Percentiles rank a stretch among this genome's conserved stretches.
These are phyloP conservation scores for Blastomyces gilchristii DNA, from an alignment of 2,329 filamentous ascomycete species.

Conservation along the genomic window DNA sequence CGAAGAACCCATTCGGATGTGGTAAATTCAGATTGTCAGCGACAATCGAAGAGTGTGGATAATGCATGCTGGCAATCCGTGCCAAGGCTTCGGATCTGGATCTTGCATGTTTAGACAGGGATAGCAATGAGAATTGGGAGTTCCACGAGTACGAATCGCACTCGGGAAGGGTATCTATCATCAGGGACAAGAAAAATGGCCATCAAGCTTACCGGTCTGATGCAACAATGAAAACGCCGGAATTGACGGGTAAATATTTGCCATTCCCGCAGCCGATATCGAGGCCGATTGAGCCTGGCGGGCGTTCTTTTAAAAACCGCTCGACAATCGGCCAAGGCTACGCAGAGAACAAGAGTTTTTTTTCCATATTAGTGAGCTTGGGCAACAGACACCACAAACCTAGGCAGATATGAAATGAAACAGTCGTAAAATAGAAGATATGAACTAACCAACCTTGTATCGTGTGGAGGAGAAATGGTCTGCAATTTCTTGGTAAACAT, in stretches of 20 bases:
- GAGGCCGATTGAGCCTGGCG: constrained; percentile 65
- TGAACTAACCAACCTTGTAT: constrained; percentile 47
- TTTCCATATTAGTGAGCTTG: neutral
- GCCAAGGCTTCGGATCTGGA: constrained; percentile 49
- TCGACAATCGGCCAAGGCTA: constrained; percentile 88
- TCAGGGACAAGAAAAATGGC: no score
- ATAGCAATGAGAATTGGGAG: neutral
- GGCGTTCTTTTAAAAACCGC: constrained; percentile 57
- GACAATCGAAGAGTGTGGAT: constrained; percentile 59
- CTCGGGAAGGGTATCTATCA: neutral
- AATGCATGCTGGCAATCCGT: constrained; percentile 47
- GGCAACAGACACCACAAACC: neutral
- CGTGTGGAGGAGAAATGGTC: constrained; percentile 42
- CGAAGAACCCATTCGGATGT: constrained; percentile 54
- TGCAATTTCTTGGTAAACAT: constrained; percentile 61
- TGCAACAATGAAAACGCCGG: constrained; percentile 65
- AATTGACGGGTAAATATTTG: constrained; percentile 80
- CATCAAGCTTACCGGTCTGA: constrained; percentile 62
- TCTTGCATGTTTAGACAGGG: constrained; percentile 2
- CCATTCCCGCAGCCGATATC: constrained; percentile 96
- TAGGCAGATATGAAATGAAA: constrained; percentile 5
- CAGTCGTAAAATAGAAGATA: neutral
- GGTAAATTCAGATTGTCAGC: constrained; percentile 79
- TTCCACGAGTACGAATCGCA: neutral
- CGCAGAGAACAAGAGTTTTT: neutral